Conservation (phyloP, 805 yeast genomes). For the Starmera caribaea region DNA sequence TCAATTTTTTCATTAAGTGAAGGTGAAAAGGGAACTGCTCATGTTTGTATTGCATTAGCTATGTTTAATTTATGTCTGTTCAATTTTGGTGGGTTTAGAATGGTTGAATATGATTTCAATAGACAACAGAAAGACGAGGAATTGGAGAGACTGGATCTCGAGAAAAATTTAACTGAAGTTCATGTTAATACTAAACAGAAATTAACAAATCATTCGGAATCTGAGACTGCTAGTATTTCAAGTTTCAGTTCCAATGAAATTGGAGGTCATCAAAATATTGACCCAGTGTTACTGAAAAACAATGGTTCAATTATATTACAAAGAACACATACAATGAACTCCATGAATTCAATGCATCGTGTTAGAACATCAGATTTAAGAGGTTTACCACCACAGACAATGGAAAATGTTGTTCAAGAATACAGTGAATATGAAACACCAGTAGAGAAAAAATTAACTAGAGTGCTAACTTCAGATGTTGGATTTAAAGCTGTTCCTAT, state of each 20-base stretch:
- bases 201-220: not conserved
- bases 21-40: constrained; percentile 68
- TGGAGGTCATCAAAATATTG: not conserved
- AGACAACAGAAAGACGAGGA: constrained; percentile 4
- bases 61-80: constrained; percentile 58
- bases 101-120: constrained; percentile 61
- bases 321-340: too few species aligned
- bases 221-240: not conserved
- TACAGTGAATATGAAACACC: constrained; percentile 17
- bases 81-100: constrained; percentile 61
- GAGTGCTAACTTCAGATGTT: constrained; percentile 9
- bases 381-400: constrained; percentile 28
- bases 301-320: not conserved
- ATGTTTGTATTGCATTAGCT: constrained; percentile 63
- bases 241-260: constrained; percentile 4
- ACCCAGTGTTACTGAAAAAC: not conserved
- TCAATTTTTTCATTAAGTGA: constrained; percentile 42
- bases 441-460: constrained; percentile 3
- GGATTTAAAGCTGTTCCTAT: constrained; percentile 9
- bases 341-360: not conserved
- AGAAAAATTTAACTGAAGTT: constrained; percentile 4
- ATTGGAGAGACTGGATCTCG: constrained; percentile 12
- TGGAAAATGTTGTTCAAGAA: constrained; percentile 34
- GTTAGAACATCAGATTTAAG: constrained; percentile 3
- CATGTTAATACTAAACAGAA: not conserved